Conservation (phyloP, 176 grass and related monocot species). For the Areca catechu region DNA sequence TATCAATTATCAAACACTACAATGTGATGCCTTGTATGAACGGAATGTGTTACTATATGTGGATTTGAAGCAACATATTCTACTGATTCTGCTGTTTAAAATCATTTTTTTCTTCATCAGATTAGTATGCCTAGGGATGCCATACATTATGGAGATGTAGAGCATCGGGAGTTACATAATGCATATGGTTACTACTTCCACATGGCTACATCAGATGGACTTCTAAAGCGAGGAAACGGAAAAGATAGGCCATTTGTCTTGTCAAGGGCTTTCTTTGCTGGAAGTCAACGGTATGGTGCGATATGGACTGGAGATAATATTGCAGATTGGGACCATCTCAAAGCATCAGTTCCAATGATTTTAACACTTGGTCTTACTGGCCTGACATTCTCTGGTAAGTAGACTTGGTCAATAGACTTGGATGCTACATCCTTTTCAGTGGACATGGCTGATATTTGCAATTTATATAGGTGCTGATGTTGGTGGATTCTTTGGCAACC, state of each 20-base stretch:
- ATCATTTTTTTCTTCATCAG: slow-evolving; percentile 21
- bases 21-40: too few relatives aligned
- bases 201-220: slow-evolving; percentile 86
- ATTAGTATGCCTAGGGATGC: slow-evolving; percentile 96
- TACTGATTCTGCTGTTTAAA: not conserved
- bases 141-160: slow-evolving; percentile 64
- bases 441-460: slow-evolving; percentile 16
- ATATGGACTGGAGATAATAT: slow-evolving; percentile 93
- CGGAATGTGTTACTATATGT: too few relatives aligned
- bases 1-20: too few relatives aligned
- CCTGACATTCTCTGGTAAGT: slow-evolving; percentile 80
- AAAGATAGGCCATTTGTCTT: slow-evolving; percentile 98
- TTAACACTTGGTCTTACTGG: slow-evolving; percentile 94
- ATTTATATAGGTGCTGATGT: slow-evolving; percentile 74
- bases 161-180: slow-evolving; percentile 93
- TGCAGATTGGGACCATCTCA: slow-evolving; percentile 97
- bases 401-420: slow-evolving; percentile 8
- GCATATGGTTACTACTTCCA: slow-evolving; percentile 99
- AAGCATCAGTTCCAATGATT: slow-evolving; percentile 83
- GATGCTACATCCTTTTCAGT: not conserved
- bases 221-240: slow-evolving; percentile 68
- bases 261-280: slow-evolving; percentile 88
- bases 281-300: slow-evolving; percentile 79
- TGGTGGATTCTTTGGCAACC: slow-evolving; percentile 95
- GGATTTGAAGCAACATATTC: too few relatives aligned